These are phyloP conservation scores for Geotrichum restrictum DNA, from an alignment of 1,139 yeast genomes.

Conservation along the genomic window DNA sequence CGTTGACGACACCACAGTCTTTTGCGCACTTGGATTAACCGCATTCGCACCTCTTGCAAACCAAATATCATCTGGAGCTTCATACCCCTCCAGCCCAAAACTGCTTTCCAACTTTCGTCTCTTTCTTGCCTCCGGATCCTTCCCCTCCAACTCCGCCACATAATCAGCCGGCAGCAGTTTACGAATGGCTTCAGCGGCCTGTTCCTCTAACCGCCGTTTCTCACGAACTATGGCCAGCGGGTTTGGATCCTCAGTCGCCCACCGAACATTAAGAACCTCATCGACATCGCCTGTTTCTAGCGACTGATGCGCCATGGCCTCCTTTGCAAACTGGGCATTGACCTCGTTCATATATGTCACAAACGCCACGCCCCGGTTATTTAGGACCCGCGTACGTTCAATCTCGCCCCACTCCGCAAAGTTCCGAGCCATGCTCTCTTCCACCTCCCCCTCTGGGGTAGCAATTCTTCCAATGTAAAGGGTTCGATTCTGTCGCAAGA, in stretches of 20 bases:
- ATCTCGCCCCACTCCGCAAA: conserved; percentile 77
- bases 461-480: conserved; percentile 69
- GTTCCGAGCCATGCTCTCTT: conserved; percentile 46
- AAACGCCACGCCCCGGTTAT: conserved; percentile 70
- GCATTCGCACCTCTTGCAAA: conserved; percentile 23
- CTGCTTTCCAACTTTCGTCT: conserved; percentile 17
- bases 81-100: conserved; percentile 28
- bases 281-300: conserved; percentile 46
- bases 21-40: conserved; percentile 16
- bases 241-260: conserved; percentile 91
- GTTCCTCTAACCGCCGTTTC: conserved; percentile 39
- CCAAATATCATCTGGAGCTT: conserved; percentile 30
- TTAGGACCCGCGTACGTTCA: conserved; percentile 58
- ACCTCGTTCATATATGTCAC: conserved; percentile 63
- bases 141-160: conserved; percentile 32
- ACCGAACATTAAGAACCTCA: conserved; percentile 66
- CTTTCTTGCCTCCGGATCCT: conserved; percentile 23
- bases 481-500: conserved; percentile 64
- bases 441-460: conserved; percentile 37
- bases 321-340: conserved; percentile 90
- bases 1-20: not conserved
- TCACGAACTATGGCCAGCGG: conserved; percentile 60
- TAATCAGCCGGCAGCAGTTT: conserved; percentile 34
- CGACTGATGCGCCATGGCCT: conserved; percentile 83
- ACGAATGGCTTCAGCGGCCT: conserved; percentile 42